Evolutionary conservation across 192 early-diverging fungal species (phyloP).

Genomic region (Pilobolus umbonatus): DNA sequence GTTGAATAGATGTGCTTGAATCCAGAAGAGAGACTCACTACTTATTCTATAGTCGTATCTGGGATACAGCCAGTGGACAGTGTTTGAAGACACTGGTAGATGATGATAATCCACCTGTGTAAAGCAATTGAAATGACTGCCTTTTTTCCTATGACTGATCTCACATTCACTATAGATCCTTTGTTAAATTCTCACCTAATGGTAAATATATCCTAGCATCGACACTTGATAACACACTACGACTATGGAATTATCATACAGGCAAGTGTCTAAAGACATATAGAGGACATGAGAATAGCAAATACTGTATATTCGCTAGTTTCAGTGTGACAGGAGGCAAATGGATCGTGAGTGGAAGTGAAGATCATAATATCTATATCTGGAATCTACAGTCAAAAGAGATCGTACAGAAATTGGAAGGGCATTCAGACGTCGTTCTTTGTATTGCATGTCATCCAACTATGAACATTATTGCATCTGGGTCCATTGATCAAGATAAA

Average conservation of each 20-base stretch:
- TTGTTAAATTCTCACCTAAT: conserved; percentile 98
- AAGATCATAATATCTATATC: conserved; percentile 91
- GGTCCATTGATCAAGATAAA: conserved; percentile 86
- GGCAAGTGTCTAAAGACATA: conserved; percentile 97
- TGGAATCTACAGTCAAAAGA: conserved; percentile 97
- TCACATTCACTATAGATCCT: conserved; percentile 64
- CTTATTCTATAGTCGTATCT: conserved; percentile 71
- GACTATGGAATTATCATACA: conserved; percentile 92
- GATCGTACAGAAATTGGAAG: conserved; percentile 90
- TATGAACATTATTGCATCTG: conserved; percentile 92
- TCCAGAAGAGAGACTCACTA: not conserved
- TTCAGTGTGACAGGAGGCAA: conserved; percentile 91
- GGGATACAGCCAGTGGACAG: conserved; percentile 97
- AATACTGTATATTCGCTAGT: conserved; percentile 90
- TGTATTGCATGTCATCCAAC: conserved; percentile 92
- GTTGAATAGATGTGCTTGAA: not conserved
- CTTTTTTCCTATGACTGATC: too few species aligned
- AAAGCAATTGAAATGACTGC: conserved; percentile 27
- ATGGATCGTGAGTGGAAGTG: conserved; percentile 95
- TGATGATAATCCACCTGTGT: conserved; percentile 94
- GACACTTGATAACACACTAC: conserved; percentile 88
- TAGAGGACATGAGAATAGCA: conserved; percentile 83
- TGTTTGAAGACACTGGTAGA: conserved; percentile 96
- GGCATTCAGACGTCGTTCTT: conserved; percentile 91
- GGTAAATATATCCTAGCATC: conserved; percentile 97